Percentiles rank a stretch among this genome's conserved stretches.
These are phyloP conservation scores for Gymnopilus dilepis DNA, from an alignment of 768 basidiomycete species.

Conservation along the genomic window DNA sequence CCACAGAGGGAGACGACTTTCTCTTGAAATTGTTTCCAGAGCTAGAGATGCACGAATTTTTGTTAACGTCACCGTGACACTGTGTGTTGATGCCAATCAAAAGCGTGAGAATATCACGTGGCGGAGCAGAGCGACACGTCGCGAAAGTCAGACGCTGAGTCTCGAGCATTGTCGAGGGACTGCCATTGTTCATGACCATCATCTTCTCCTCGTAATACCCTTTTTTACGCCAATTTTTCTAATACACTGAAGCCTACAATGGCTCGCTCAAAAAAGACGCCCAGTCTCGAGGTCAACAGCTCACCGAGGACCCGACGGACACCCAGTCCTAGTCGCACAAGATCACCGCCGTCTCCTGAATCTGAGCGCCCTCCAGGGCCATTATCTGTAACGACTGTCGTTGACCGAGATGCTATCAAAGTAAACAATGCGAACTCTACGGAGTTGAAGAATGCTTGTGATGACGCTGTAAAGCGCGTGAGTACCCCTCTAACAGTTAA, in stretches of 20 bases:
- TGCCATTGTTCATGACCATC: constrained; percentile 14
- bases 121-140: constrained; percentile 18
- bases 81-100: constrained; percentile 5
- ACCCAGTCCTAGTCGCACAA: constrained; percentile 24
- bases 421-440: constrained; percentile 62
- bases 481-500: constrained; percentile 26
- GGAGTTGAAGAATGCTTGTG: constrained; percentile 74
- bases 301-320: constrained; percentile 14
- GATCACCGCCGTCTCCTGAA: constrained; percentile 29
- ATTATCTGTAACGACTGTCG: constrained; percentile 49
- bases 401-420: constrained; percentile 59
- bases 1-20: too few species aligned
- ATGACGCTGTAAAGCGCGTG: constrained; percentile 92
- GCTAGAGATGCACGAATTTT: too few species aligned
- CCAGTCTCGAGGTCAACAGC: constrained; percentile 11
- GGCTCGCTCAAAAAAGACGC: constrained; percentile 25
- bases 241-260: constrained; percentile 14
- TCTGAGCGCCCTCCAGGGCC: constrained; percentile 60
- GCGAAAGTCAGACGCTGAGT: constrained; percentile 7
- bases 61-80: too few species aligned
- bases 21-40: too few species aligned
- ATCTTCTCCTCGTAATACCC: constrained; percentile 20
- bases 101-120: constrained; percentile 27
- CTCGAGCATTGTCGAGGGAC: too few species aligned
- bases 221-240: not conserved